Conservation (phyloP, 352 stramenopile species). For the Globisporangium abappressorium region DNA sequence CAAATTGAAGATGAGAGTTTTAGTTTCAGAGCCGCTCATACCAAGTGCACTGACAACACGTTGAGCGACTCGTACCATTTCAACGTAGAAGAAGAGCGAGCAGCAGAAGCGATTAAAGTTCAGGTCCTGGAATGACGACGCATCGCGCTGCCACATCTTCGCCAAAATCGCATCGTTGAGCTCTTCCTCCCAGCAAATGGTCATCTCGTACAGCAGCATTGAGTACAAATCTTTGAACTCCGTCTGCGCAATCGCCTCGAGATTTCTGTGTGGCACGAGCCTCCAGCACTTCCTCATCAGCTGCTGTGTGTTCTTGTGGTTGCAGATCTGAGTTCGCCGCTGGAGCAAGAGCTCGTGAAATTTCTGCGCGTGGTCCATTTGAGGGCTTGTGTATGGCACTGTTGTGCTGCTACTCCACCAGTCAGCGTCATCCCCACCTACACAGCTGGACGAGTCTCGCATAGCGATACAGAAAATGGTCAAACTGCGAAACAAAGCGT, state of each 20-base stretch:
- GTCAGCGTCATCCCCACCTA: too few species aligned
- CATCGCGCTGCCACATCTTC: conserved; percentile 52
- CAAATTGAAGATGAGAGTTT: not conserved
- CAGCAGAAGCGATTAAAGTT: conserved; percentile 56
- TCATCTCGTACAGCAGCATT: conserved; percentile 57
- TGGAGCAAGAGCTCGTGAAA: conserved; percentile 40
- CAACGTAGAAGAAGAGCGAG: conserved; percentile 55
- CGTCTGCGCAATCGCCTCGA: conserved; percentile 20
- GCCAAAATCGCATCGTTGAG: conserved; percentile 35
- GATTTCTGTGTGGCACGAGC: conserved; percentile 16
- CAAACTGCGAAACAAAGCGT: not conserved
- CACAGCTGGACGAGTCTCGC: not conserved
- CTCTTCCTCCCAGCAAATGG: conserved; percentile 59
- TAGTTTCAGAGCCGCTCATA: too few species aligned
- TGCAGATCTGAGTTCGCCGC: conserved; percentile 44
- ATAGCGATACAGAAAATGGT: not conserved
- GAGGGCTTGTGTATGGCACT: too few species aligned
- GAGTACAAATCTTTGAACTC: conserved; percentile 54
- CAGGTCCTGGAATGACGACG: conserved; percentile 27
- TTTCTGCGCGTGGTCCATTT: conserved; percentile 38
- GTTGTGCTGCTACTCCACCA: not conserved
- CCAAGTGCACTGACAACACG: too few species aligned
- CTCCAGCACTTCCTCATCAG: conserved; percentile 48
- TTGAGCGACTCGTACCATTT: conserved; percentile 35
- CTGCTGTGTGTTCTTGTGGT: conserved; percentile 29